Evolutionary conservation across 2,329 filamentous ascomycete species (phyloP).

Genomic region (Scedosporium minutisporum): DNA sequence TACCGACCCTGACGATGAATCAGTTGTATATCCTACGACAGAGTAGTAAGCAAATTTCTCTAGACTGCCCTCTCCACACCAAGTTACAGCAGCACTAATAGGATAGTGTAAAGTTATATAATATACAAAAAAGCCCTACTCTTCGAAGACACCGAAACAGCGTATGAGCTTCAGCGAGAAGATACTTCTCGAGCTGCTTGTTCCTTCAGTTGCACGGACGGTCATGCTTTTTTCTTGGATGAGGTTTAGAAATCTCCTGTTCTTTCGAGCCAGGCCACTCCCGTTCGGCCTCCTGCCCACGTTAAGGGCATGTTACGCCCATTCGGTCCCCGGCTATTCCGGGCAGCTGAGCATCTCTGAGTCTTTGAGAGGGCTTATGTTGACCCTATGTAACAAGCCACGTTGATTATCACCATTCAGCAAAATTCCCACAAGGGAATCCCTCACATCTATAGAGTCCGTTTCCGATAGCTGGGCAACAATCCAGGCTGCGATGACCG

Average conservation of each 20-base stretch:
- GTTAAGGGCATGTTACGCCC: too few species aligned
- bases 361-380: too few species aligned
- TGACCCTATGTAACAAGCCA: too few species aligned
- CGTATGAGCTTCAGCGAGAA: slow-evolving; percentile 37
- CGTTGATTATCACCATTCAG: too few species aligned
- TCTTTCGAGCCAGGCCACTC: too few species aligned
- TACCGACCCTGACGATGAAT: slow-evolving; percentile 23
- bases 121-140: slow-evolving; percentile 44
- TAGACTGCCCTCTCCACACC: background rate
- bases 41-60: slow-evolving; percentile 32
- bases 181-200: slow-evolving; percentile 38
- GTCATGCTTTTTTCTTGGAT: slow-evolving; percentile 43
- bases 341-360: too few species aligned
- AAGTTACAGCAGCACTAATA: slow-evolving; percentile 1
- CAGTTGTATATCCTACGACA: slow-evolving; percentile 35
- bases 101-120: slow-evolving; percentile 33
- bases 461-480: too few species aligned
- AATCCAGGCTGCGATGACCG: too few species aligned
- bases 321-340: too few species aligned
- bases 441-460: too few species aligned
- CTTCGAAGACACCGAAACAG: slow-evolving; percentile 34
- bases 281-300: too few species aligned
- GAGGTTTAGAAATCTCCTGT: slow-evolving; percentile 45
- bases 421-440: too few species aligned
- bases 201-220: slow-evolving; percentile 42